Evolutionary conservation across 2,329 filamentous ascomycete species (phyloP).

Genomic region (Fusarium sp.): DNA sequence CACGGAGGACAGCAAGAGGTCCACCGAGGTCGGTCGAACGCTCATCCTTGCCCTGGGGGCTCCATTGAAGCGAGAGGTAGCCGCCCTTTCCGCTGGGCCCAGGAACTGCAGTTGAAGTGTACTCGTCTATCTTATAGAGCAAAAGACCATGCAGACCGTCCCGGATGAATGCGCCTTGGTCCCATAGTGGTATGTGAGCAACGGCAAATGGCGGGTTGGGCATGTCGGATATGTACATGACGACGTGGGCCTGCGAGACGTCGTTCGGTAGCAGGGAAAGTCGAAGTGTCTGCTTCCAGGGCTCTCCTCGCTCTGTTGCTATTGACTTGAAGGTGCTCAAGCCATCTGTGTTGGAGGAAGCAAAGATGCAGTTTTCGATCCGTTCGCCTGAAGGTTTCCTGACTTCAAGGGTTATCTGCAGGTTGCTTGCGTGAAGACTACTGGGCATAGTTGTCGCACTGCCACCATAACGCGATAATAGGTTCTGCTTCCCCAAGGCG

Average conservation of each 20-base stretch:
- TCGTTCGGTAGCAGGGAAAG: conserved; percentile 82
- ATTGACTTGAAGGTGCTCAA: conserved; percentile 90
- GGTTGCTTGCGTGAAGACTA: conserved; percentile 73
- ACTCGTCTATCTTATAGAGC: conserved; percentile 92
- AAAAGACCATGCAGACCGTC: conserved; percentile 86
- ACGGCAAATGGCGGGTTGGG: conserved; percentile 91
- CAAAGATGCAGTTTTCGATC: conserved; percentile 87
- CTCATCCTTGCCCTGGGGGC: conserved; percentile 72
- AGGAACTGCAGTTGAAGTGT: conserved; percentile 75
- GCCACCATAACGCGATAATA: conserved; percentile 74
- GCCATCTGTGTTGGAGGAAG: conserved; percentile 82
- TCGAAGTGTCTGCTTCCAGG: conserved; percentile 89
- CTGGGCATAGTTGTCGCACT: conserved; percentile 77
- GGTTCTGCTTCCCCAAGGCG: conserved; percentile 79
- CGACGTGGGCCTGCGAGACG: conserved; percentile 84
- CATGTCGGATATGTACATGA: conserved; percentile 89
- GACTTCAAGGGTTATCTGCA: conserved; percentile 92
- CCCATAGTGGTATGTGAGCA: conserved; percentile 94
- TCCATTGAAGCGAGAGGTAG: conserved; percentile 88
- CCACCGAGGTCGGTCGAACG: conserved; percentile 80
- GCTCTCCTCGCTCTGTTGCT: conserved; percentile 79
- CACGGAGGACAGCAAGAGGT: conserved; percentile 79
- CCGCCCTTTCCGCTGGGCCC: conserved; percentile 79
- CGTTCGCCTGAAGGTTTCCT: conserved; percentile 81
- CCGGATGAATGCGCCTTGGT: conserved; percentile 86